Evolutionary conservation across 345 rosid genomes (phyloP), one percentile per base, ranked within the genome.

Genomic region (Eucalyptus camaldulensis): DNA sequence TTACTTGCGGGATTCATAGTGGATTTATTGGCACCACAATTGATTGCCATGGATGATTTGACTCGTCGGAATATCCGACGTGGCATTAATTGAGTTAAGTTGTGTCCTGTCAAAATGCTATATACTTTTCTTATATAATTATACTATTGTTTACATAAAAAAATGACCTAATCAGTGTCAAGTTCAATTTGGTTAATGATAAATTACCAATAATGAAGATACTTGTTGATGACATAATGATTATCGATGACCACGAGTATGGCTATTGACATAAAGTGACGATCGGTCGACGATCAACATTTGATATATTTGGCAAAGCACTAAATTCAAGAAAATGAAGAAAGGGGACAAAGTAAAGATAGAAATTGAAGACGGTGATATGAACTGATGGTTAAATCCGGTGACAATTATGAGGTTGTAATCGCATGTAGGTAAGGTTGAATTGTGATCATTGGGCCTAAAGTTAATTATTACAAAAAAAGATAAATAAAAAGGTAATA

Each of bases 51-150:
- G 27, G 29, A 3, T 56, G 62, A 56, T 24, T 56, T 56, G 13
- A 13, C 3, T 56, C 0, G 6, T 56, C 0, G 58, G 25, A 53
- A 53, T 19, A 21, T 8, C 25, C 0, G 2, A 53, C 3, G 0
- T 24, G 62, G 6, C 13, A 24, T 56, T 56, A 24, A 56, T 10
- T 56, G 62, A 56, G 62, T 56, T 56, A 10, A 56, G 62, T 24
- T 25, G 1, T 56, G 62, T 56, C 62, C 1, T 56, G 12, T 6
- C 10, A 56, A 56, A 56, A 56, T 24, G 29, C 29, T 56, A 2
- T 56, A 0, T 21, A 53, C 22, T 0, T 7, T 53, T 7, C 3
- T 9, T 8, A 3, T 53, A 56, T 56, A 56, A 56, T 56, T 24
- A 56, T 22, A 56, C 27, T 56, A 24, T 56, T 10, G 13, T 56